Base-by-base conservation (phyloP, 2,329 filamentous ascomycete genomes). In the Ophiognomonia clavigignenti-juglandacearum region DNA sequence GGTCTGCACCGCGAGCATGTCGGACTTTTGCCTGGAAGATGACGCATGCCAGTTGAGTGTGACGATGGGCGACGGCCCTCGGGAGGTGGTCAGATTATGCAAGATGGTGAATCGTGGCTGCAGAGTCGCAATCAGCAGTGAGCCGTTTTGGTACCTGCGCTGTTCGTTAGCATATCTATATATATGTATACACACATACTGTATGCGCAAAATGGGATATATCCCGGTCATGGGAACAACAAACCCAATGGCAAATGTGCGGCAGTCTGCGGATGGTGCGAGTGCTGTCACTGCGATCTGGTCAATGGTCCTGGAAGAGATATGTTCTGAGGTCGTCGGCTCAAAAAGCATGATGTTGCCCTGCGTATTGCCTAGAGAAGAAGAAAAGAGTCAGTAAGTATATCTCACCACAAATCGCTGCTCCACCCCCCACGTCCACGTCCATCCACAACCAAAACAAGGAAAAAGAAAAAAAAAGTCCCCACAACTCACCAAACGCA, bases 311-410 rank as follows among this genome's bases (percentile, higher is more conserved):
- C 90, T 80, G 26, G 88, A 82, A 4, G 90, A 96, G 38, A 95
- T 83, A 62, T 97, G 90, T 64, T 98, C 93, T 6, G 88, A 92
- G 1, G 91, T 95, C 14, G 86, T 82, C 5, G 93, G 92, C 61
- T 97, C 92, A 64, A 97, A 98, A 14, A 96, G 72, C 53, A 96
- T 95, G 44, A 98, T 85, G 61, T 90, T 93, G 57, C 93, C 93
- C 65, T 96, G 88, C 7, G 83, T 78, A 62, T 96, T 96, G 48
- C 93, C 92, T 97, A 34, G 34, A 39, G 41, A 58, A 58, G 57
- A 58, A 55, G 61, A 43, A 58, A 52, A 39, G 20, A 47, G 32
- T n/a, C n/a, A n/a, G n/a, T n/a, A n/a, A n/a, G n/a, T n/a, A n/a
- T n/a, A n/a, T n/a, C n/a, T n/a, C n/a, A n/a, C n/a, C n/a, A n/a